Conservation (phyloP, 805 yeast species). For the Pichia thaimueangensis region DNA sequence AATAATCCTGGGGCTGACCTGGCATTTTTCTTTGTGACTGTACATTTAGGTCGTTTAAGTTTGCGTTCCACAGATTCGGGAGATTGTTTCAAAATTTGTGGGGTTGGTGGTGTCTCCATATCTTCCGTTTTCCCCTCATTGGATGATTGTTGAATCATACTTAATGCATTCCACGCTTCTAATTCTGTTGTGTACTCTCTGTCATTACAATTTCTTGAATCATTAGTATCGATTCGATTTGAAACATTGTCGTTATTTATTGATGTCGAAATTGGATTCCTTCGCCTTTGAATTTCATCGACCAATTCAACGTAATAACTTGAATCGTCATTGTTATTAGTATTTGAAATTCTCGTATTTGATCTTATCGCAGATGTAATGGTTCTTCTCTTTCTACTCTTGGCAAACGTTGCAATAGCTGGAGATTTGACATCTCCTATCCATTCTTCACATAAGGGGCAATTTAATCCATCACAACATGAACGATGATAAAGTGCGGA, state of each 20-base stretch:
- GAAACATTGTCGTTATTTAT: too few relatives aligned
- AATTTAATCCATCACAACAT: conserved; percentile 25
- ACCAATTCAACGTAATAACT: conserved; percentile 7
- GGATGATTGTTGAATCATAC: conserved; percentile 5
- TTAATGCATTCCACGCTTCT: conserved; percentile 13
- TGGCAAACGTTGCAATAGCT: conserved; percentile 11
- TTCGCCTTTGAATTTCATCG: conserved; percentile 1
- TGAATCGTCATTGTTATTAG: neutral
- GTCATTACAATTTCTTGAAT: too few relatives aligned
- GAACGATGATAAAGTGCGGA: conserved; percentile 28
- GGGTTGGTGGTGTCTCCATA: neutral
- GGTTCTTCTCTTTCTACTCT: conserved; percentile 7
- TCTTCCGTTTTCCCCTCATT: neutral
- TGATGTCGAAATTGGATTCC: too few relatives aligned
- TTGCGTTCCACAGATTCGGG: neutral
- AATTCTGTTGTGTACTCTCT: neutral
- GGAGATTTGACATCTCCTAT: conserved; percentile 13
- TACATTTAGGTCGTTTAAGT: conserved; percentile 11
- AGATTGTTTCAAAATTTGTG: neutral
- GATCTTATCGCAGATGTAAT: conserved; percentile 6
- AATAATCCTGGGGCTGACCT: conserved; percentile 1
- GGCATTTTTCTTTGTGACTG: neutral
- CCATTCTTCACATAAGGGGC: conserved; percentile 34
- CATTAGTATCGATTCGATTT: neutral
- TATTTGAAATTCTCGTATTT: neutral